Evolutionary conservation across 228 moss, liverwort and hornwort species (phyloP).

Genomic region (Sphagnum magellanicum): DNA sequence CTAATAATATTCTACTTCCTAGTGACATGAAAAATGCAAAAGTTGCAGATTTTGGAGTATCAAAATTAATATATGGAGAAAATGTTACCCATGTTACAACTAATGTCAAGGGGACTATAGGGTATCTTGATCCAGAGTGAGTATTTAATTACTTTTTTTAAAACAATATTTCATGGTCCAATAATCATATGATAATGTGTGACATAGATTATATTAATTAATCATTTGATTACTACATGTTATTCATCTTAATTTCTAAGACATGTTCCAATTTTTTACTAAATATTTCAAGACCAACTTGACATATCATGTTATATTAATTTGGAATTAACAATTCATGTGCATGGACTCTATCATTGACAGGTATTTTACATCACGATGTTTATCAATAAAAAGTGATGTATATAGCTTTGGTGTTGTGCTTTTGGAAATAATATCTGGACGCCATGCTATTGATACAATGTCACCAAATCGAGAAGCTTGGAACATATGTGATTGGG

Average conservation of each 20-base stretch:
- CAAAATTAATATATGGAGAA: constrained; percentile 6
- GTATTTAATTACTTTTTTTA: not conserved
- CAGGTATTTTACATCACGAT: constrained; percentile 12
- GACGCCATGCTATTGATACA: constrained; percentile 11
- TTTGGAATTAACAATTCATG: no score
- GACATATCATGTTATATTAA: no score
- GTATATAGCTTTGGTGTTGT: constrained; percentile 28
- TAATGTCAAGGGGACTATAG: constrained; percentile 22
- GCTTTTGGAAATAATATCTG: constrained; percentile 17
- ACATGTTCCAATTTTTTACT: no score
- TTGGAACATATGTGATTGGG: constrained; percentile 7
- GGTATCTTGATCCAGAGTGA: constrained; percentile 40
- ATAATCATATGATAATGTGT: no score
- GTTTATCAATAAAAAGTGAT: constrained; percentile 22
- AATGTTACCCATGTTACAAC: constrained; percentile 11
- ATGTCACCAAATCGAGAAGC: constrained; percentile 1
- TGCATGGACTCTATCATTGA: not conserved
- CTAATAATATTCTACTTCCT: constrained; percentile 20
- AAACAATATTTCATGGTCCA: no score
- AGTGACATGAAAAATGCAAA: constrained; percentile 17
- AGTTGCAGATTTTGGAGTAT: constrained; percentile 30
- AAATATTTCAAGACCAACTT: no score
- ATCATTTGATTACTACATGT: no score
- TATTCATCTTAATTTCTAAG: no score
- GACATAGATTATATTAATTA: no score